A percentile compares a stretch with the other conserved stretches of the same genome.
These are phyloP conservation scores for Cephalotrichum gorgonifer DNA, from an alignment of 2,329 filamentous ascomycete species.

Conservation along the genomic window DNA sequence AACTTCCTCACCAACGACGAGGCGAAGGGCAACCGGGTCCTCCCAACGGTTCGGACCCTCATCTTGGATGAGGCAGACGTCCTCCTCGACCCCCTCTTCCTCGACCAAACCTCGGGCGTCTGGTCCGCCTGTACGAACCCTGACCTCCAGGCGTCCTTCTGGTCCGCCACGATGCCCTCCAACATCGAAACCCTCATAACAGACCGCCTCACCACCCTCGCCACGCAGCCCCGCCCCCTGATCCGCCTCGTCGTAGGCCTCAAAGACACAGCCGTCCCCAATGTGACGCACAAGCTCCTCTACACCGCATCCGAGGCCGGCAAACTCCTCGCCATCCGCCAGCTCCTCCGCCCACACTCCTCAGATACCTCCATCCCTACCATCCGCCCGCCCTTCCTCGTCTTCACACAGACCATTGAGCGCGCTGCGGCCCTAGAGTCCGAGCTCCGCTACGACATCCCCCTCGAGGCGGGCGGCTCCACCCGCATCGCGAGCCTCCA, in stretches of 20 bases:
- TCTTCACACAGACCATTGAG: conserved; percentile 94
- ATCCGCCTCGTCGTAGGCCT: conserved; percentile 87
- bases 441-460: conserved; percentile 91
- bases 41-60: conserved; percentile 62
- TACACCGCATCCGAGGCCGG: conserved; percentile 91
- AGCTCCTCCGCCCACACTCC: conserved; percentile 66
- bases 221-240: conserved; percentile 41
- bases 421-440: conserved; percentile 78
- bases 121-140: conserved; percentile 70
- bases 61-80: conserved; percentile 94
- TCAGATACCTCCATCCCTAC: conserved; percentile 42
- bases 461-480: conserved; percentile 73
- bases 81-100: conserved; percentile 81
- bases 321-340: conserved; percentile 82
- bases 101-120: conserved; percentile 74
- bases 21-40: conserved; percentile 32
- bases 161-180: conserved; percentile 96
- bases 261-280: conserved; percentile 91
- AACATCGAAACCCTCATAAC: conserved; percentile 74
- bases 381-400: conserved; percentile 78
- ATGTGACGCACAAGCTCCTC: conserved; percentile 76
- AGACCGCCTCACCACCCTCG: conserved; percentile 50
- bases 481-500: conserved; percentile 83
- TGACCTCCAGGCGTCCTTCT: conserved; percentile 66
- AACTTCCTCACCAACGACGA: conserved; percentile 49